phyloP scores from a whole-genome alignment of 495 filamentous ascomycete species.

The Neurospora tetraspora region DNA sequence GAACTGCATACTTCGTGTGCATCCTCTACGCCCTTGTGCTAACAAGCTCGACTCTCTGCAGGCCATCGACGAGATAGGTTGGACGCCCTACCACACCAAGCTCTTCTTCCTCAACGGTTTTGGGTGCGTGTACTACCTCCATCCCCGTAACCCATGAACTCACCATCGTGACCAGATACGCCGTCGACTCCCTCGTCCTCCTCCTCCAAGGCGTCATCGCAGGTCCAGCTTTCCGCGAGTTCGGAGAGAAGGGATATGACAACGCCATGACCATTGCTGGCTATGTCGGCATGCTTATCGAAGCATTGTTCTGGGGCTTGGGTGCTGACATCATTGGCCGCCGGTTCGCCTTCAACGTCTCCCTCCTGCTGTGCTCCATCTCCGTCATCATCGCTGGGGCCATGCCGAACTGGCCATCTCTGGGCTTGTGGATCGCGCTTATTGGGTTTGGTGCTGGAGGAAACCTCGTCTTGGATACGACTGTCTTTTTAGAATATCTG shows the following conservation, averaged over 20 bases:
- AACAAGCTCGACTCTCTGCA: constrained; percentile 11
- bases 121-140: constrained; percentile 35
- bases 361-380: constrained; percentile 54
- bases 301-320: constrained; percentile 74
- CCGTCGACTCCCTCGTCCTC: constrained; percentile 59
- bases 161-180: constrained; percentile 36
- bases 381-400: constrained; percentile 60
- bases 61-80: constrained; percentile 67
- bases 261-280: constrained; percentile 52
- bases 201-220: constrained; percentile 59
- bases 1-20: constrained; percentile 8
- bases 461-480: constrained; percentile 60
- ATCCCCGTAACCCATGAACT: neutral
- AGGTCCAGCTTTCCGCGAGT: constrained; percentile 46
- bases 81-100: constrained; percentile 58
- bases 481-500: constrained; percentile 71
- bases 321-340: constrained; percentile 64
- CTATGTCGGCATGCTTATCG: constrained; percentile 61
- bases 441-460: constrained; percentile 67
- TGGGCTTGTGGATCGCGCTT: constrained; percentile 56
- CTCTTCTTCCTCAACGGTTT: constrained; percentile 58
- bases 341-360: constrained; percentile 64
- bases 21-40: neutral
- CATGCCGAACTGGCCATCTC: constrained; percentile 56
- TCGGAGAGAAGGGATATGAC: constrained; percentile 39